Evolutionary conservation across 495 filamentous ascomycete genomes (phyloP).

Genomic region (Podospora appendiculata): DNA sequence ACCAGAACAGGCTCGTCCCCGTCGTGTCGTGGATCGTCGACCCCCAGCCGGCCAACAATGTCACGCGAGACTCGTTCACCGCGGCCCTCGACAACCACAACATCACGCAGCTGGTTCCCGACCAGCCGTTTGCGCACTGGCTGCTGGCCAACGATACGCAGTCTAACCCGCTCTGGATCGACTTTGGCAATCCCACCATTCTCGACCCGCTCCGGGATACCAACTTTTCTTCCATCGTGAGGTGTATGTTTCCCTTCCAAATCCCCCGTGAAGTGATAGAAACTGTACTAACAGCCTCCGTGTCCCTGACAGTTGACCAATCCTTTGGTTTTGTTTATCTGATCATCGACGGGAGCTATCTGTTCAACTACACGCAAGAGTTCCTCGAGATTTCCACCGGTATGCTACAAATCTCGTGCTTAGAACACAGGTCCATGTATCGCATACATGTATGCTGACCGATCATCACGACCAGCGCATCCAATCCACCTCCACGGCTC

Average conservation of each 20-base stretch:
- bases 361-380: background rate
- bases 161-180: constrained; percentile 3
- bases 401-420: no score
- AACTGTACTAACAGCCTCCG: background rate
- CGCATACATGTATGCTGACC: background rate
- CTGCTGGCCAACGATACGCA: background rate
- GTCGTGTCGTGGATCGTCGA: constrained; percentile 3
- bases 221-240: background rate
- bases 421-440: no score
- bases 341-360: constrained; percentile 6
- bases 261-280: no score
- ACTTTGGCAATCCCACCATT: constrained; percentile 5
- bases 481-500: constrained; percentile 45
- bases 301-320: background rate
- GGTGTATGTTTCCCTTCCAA: background rate
- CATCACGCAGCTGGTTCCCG: background rate
- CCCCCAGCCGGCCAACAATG: constrained; percentile 1
- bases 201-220: background rate
- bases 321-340: constrained; percentile 1
- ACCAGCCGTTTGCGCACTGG: constrained; percentile 1
- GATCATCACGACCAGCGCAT: constrained; percentile 6
- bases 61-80: background rate
- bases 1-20: background rate
- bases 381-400: background rate
- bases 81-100: background rate